Evolutionary conservation across 768 basidiomycete species (phyloP).

Genomic region (Leucogyrophana mollusca): DNA sequence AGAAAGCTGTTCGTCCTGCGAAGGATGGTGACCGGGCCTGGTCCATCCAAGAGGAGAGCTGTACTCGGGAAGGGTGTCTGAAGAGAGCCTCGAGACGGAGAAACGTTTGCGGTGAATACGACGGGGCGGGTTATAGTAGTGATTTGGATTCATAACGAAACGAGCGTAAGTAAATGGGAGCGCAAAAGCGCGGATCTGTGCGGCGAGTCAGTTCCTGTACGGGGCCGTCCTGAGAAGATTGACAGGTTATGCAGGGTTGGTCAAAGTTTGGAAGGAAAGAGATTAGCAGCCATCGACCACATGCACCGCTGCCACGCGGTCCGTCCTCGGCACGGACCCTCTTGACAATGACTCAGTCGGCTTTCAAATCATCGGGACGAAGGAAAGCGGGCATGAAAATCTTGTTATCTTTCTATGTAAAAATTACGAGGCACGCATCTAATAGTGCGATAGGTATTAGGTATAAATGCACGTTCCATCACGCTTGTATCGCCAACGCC

Average conservation of each 20-base stretch:
- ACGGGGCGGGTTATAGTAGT: conserved; percentile 16
- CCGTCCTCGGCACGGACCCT: conserved; percentile 10
- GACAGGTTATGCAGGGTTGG: conserved; percentile 10
- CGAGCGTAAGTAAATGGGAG: neutral
- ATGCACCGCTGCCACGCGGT: conserved; percentile 1
- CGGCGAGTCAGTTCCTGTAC: conserved; percentile 10
- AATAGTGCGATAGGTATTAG: neutral
- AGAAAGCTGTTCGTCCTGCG: conserved; percentile 32
- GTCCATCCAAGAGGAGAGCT: conserved; percentile 35
- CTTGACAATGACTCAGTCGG: neutral
- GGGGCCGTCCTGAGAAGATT: conserved; percentile 11
- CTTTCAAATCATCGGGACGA: neutral
- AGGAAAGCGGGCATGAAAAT: neutral
- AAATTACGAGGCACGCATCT: conserved; percentile 2
- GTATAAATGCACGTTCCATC: neutral
- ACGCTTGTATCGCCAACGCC: conserved; percentile 4
- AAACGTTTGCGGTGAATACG: conserved; percentile 54
- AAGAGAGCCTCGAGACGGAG: conserved; percentile 58
- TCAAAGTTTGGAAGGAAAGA: conserved; percentile 5
- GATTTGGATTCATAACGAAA: conserved; percentile 17
- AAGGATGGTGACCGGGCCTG: conserved; percentile 12
- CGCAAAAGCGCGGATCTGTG: neutral
- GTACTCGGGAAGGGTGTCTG: conserved; percentile 72
- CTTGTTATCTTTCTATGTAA: neutral
- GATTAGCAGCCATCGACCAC: conserved; percentile 1